Evolutionary conservation across 1,139 yeast species (phyloP).

Genomic region (Eremothecium gossypii): DNA sequence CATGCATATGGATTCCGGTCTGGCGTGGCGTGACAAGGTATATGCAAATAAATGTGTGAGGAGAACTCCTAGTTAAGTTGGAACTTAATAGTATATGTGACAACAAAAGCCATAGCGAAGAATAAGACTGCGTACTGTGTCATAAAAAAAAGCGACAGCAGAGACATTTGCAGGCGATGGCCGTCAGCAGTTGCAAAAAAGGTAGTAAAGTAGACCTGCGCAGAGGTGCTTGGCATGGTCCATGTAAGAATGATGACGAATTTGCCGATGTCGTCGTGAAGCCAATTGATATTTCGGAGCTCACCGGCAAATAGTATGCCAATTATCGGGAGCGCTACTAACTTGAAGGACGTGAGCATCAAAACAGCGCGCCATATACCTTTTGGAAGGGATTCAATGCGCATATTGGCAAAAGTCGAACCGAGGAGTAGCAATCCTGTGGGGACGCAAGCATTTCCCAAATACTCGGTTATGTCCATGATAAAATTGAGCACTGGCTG

Average conservation of each 20-base stretch:
- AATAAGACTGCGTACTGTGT: slow-evolving; percentile 55
- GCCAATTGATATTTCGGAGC: slow-evolving; percentile 32
- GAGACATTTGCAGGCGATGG: slow-evolving; percentile 67
- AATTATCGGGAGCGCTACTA: slow-evolving; percentile 47
- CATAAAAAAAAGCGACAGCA: slow-evolving; percentile 64
- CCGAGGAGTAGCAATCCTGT: slow-evolving; percentile 66
- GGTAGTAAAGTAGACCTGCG: slow-evolving; percentile 76
- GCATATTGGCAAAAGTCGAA: slow-evolving; percentile 66
- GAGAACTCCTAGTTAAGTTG: no score
- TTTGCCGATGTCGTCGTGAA: slow-evolving; percentile 38
- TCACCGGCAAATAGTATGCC: slow-evolving; percentile 44
- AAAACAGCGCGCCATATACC: slow-evolving; percentile 55
- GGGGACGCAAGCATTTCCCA: slow-evolving; percentile 82
- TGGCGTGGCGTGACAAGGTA: no score
- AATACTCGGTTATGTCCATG: slow-evolving; percentile 66
- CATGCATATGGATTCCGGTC: no score
- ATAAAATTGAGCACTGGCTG: slow-evolving; percentile 70
- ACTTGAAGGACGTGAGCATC: slow-evolving; percentile 35
- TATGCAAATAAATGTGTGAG: no score
- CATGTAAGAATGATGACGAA: slow-evolving; percentile 62
- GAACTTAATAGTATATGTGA: slow-evolving; percentile 45
- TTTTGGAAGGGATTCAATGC: slow-evolving; percentile 45
- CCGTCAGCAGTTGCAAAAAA: slow-evolving; percentile 60
- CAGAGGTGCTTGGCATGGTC: slow-evolving; percentile 81
- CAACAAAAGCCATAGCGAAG: slow-evolving; percentile 53